Evolutionary conservation across 306 rosid species (phyloP).

Genomic region (Delonix regia): DNA sequence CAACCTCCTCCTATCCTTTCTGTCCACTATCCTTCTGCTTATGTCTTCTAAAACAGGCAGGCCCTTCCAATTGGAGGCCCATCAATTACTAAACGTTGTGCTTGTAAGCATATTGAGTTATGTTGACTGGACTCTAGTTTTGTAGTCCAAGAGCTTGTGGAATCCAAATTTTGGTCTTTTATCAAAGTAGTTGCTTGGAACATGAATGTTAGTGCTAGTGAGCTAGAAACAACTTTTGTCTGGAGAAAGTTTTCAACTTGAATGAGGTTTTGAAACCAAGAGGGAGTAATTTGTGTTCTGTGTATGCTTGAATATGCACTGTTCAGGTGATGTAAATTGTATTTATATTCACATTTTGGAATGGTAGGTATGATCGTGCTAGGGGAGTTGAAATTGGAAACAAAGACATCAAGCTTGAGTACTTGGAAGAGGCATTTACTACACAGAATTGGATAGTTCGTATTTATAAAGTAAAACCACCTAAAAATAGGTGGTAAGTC

Average conservation of each 20-base stretch:
- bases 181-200: not conserved
- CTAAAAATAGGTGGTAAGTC: slow-evolving; percentile 87
- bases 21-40: not conserved
- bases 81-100: too few species aligned
- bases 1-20: not conserved
- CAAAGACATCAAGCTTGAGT: slow-evolving; percentile 87
- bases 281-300: not conserved
- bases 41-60: not conserved
- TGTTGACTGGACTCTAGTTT: not conserved
- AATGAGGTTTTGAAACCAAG: not conserved
- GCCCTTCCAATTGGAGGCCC: too few species aligned
- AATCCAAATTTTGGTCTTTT: slow-evolving; percentile 6
- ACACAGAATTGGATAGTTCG: slow-evolving; percentile 99
- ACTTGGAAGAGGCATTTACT: slow-evolving; percentile 97
- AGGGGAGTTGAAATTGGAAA: slow-evolving; percentile 99
- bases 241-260: not conserved
- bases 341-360: not conserved
- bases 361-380: slow-evolving; percentile 90
- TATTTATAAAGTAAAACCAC: slow-evolving; percentile 96
- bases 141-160: not conserved
- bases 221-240: slow-evolving; percentile 11
- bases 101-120: not conserved
- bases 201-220: not conserved
- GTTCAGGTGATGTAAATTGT: not conserved
- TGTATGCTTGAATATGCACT: not conserved